Percentiles rank a stretch among this genome's conserved stretches.
Evolutionary conservation across 2,329 filamentous ascomycete species (phyloP).

Genomic region (Didymellaceae sp.): DNA sequence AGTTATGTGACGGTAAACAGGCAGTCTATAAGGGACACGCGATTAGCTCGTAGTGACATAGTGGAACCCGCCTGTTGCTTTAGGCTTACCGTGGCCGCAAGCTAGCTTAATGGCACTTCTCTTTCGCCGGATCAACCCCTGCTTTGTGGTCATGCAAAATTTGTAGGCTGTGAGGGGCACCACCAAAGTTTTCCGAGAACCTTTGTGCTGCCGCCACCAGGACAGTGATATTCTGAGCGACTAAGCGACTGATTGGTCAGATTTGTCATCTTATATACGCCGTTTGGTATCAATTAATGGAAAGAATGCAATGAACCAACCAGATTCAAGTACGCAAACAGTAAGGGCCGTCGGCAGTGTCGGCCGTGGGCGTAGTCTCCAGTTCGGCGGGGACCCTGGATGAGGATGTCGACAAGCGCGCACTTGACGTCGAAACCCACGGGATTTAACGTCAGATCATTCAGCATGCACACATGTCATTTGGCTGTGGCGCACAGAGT

Average conservation of each 20-base stretch:
- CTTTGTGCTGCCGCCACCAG: neutral
- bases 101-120: constrained; percentile 1
- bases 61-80: neutral
- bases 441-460: neutral
- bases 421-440: neutral
- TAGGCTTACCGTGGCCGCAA: constrained; percentile 14
- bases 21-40: neutral
- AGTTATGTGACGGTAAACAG: neutral
- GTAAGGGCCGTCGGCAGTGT: neutral
- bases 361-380: neutral
- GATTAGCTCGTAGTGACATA: neutral
- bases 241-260: neutral
- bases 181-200: neutral
- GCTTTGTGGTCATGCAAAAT: neutral
- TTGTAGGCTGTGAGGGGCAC: constrained; percentile 1
- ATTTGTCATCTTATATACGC: constrained; percentile 11
- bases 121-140: constrained; percentile 1
- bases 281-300: neutral
- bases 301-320: neutral
- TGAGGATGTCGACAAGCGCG: neutral
- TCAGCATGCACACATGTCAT: neutral
- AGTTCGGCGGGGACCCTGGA: neutral
- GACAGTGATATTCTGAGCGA: neutral
- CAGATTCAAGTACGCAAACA: neutral
- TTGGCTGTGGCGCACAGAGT: neutral